Evolutionary conservation across 176 grass and related monocot genomes (phyloP).

Genomic region (Aegilops sharonensis): DNA sequence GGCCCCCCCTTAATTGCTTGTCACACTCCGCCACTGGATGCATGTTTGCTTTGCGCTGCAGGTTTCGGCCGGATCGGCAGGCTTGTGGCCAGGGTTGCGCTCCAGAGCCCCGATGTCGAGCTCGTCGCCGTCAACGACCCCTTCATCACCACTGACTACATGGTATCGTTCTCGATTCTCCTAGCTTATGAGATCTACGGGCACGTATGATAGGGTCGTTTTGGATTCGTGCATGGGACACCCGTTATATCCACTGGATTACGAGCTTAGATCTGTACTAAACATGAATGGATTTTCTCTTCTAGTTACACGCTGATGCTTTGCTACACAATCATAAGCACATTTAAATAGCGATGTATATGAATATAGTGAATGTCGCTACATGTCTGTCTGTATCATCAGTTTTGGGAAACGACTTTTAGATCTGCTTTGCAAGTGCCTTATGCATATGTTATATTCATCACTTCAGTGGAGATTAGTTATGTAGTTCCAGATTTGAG

Average conservation of each 20-base stretch:
- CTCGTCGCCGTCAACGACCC: conserved; percentile 82
- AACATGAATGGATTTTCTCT: no score
- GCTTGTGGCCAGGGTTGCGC: conserved; percentile 71
- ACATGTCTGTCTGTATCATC: background rate
- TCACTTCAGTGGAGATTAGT: background rate
- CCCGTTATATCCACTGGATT: no score
- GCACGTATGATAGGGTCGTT: no score
- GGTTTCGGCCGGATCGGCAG: conserved; percentile 81
- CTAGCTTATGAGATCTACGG: background rate
- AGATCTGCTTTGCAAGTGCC: background rate
- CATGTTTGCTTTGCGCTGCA: conserved; percentile 6
- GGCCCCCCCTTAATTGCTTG: no score
- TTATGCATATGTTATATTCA: background rate
- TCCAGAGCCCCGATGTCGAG: conserved; percentile 81
- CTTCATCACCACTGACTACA: conserved; percentile 88
- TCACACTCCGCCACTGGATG: no score
- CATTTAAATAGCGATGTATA: no score
- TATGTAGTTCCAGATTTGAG: background rate
- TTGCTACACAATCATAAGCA: no score
- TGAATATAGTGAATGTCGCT: background rate
- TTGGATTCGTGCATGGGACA: no score
- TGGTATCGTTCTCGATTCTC: conserved; percentile 35
- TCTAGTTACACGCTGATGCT: no score
- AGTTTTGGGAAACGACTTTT: background rate
- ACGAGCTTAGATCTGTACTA: no score